These are phyloP conservation scores for Thyridium curvatum DNA, from an alignment of 2,329 filamentous ascomycete species.

Conservation along the genomic window DNA sequence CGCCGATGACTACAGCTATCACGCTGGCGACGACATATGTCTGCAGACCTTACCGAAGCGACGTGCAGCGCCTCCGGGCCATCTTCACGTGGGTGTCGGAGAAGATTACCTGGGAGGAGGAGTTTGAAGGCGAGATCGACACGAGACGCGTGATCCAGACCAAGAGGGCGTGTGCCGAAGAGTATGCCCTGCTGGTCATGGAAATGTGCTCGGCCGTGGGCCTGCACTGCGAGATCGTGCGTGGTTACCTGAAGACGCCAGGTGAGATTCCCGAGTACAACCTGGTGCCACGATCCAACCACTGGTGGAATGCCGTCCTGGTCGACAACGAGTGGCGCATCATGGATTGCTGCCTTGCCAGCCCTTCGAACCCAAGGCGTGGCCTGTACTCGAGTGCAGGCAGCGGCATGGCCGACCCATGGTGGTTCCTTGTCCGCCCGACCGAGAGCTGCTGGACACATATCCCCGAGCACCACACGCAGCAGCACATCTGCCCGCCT, in stretches of 20 bases:
- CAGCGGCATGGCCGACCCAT: conserved; percentile 68
- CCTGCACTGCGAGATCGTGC: conserved; percentile 78
- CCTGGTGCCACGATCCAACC: conserved; percentile 80
- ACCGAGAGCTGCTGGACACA: conserved; percentile 94
- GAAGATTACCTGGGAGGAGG: conserved; percentile 91
- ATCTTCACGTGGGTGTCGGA: conserved; percentile 99
- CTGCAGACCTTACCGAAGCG: conserved; percentile 88
- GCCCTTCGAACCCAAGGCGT: conserved; percentile 81
- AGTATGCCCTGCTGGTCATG: conserved; percentile 79
- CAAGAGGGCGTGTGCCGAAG: conserved; percentile 78
- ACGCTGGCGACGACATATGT: conserved; percentile 86
- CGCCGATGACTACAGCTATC: conserved; percentile 73
- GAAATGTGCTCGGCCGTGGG: conserved; percentile 94
- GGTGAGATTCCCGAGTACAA: conserved; percentile 78
- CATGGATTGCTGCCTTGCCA: conserved; percentile 88
- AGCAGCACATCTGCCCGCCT: conserved; percentile 89
- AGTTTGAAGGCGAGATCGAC: conserved; percentile 80
- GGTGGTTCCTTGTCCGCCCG: conserved; percentile 91
- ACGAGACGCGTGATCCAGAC: conserved; percentile 77
- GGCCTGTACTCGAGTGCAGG: conserved; percentile 68
- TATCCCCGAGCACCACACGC: conserved; percentile 76
- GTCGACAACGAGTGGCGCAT: conserved; percentile 95
- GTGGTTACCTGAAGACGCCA: conserved; percentile 84
- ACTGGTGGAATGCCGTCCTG: conserved; percentile 95
- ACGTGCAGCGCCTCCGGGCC: conserved; percentile 84